Conservation (phyloP, 257 asterid species). For the Solanum chaucha region DNA sequence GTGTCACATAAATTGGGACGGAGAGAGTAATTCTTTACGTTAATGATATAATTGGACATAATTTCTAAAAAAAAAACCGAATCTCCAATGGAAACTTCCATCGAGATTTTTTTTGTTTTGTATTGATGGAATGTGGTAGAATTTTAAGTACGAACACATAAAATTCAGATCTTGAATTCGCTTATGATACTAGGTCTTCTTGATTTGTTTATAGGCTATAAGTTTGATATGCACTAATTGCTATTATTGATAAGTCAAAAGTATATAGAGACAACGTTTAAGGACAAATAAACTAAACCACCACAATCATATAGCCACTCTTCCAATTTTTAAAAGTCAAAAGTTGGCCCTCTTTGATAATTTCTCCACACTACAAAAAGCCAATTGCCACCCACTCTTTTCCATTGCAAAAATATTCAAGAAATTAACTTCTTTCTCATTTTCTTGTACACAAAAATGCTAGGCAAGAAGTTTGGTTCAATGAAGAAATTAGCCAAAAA, state of each 20-base stretch:
- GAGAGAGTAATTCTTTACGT: not conserved
- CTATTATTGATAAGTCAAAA: not conserved
- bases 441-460: conserved; percentile 17
- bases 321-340: conserved; percentile 9
- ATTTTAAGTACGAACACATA: not conserved
- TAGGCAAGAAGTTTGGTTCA: conserved; percentile 60
- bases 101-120: not conserved
- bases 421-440: not conserved
- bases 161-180: not conserved
- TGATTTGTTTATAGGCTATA: not conserved
- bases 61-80: not conserved
- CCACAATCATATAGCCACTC: not conserved
- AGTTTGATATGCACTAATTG: not conserved
- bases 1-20: too few relatives aligned
- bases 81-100: not conserved
- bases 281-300: not conserved
- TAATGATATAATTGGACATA: not conserved
- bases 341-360: conserved; percentile 3
- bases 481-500: conserved; percentile 60
- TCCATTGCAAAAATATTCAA: conserved; percentile 11
- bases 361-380: conserved; percentile 23
- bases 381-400: conserved; percentile 11
- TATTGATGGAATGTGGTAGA: accelerated
- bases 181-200: not conserved
- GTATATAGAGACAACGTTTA: not conserved